Evolutionary conservation across 2,329 filamentous ascomycete genomes (phyloP), one percentile per base, ranked within the genome.

Genomic region (Drechmeria coniospora): DNA sequence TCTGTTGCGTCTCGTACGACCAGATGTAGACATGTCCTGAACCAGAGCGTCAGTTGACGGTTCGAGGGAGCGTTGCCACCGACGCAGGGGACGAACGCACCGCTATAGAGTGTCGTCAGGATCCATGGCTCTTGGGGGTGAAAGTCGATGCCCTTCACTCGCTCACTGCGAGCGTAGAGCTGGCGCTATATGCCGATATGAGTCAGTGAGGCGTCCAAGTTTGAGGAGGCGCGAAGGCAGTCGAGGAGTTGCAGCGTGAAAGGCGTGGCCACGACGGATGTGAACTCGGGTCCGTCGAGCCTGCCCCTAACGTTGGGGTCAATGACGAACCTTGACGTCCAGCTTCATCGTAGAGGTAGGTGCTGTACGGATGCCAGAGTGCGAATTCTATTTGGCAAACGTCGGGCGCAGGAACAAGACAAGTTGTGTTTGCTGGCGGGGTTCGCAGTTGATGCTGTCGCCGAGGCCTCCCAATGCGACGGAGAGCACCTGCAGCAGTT

Each of bases 51-150:
- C 15, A 26, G 14, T 16, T 14, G 27, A 28, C 35, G 15, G 6
- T 12, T 15, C n/a, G 17, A 27, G 43, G 34, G 29, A 23, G 10
- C 17, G n/a, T 21, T 26, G n/a, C 19, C 26, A 26, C 11, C 19
- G 15, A 11, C 18, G 17, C 15, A 25, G 21, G 21, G 23, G 27
- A 21, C 21, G 11, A 8, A 14, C 16, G 35, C 66, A 84, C 80
- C 84, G 63, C 82, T 93, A 60, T 98, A 98, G 39, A 98, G 65
- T 15, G 90, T 95, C 18, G 87, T 94, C 48, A 95, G 70, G 42
- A 86, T 81, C 82, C 87, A 94, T 73, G 86, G 84, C 63, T 94
- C 87, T 33, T 83, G 82, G 23, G 84, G 86, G 54, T 95, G 87
- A 55, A 94, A 95, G 63, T 95, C 87, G 56, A 93, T 84, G 51